These are phyloP conservation scores for Fraxinus cuspidata DNA, from an alignment of 257 asterid genomes.

Conservation along the genomic window DNA sequence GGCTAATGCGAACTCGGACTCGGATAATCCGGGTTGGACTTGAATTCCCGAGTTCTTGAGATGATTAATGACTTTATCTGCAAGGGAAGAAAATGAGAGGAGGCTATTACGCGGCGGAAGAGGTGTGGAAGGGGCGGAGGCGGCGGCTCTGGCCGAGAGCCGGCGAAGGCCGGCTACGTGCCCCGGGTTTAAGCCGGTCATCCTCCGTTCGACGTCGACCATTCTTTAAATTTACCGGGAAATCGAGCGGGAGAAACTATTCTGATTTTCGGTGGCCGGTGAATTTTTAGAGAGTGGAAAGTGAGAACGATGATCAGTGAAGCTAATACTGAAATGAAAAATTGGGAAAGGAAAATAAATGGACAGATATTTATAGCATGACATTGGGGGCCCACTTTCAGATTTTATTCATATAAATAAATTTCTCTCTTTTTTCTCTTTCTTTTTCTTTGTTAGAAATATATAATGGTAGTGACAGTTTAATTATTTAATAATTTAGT, in stretches of 20 bases:
- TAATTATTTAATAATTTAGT: too few species aligned
- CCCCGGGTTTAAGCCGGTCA: conserved; percentile 82
- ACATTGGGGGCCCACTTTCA: conserved; percentile 40
- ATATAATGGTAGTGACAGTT: conserved; percentile 25
- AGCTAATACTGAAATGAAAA: conserved; percentile 37
- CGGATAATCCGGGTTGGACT: conserved; percentile 72
- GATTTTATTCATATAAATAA: conserved; percentile 30
- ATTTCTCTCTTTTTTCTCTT: neutral
- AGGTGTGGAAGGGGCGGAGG: conserved; percentile 71
- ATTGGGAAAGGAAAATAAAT: conserved; percentile 29
- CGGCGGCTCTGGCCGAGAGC: conserved; percentile 90
- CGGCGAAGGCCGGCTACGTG: conserved; percentile 95
- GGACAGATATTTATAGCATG: conserved; percentile 47
- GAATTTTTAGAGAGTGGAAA: conserved; percentile 21
- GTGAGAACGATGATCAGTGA: conserved; percentile 29
- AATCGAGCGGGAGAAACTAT: conserved; percentile 1
- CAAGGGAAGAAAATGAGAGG: conserved; percentile 70
- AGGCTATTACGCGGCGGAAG: conserved; percentile 87
- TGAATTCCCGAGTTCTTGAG: conserved; percentile 54
- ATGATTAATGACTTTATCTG: conserved; percentile 71
- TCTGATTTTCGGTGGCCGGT: neutral
- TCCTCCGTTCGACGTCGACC: conserved; percentile 97
- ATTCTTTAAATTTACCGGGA: conserved; percentile 28
- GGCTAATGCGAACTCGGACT: conserved; percentile 76
- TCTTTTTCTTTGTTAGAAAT: neutral